Percentiles rank a stretch among this genome's conserved stretches.
Evolutionary conservation across 2,329 filamentous ascomycete genomes (phyloP).

Genomic region (Ophiostoma triangulosporum): DNA sequence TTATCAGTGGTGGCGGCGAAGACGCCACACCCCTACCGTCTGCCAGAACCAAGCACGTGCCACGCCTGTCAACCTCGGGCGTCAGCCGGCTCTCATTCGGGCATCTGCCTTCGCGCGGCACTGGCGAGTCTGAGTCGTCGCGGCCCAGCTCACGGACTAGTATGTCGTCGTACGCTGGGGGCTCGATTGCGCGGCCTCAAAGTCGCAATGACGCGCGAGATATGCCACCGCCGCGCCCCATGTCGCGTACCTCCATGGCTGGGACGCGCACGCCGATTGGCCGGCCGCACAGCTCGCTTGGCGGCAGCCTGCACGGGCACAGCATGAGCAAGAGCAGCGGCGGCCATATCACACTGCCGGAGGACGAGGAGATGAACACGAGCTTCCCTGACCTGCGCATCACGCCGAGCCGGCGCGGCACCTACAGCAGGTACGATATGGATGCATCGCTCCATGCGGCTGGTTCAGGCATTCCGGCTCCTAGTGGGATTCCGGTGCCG

Average conservation of each 20-base stretch:
- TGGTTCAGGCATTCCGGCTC: constrained; percentile 21
- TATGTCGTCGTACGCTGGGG: constrained; percentile 35
- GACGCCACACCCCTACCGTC: constrained; percentile 33
- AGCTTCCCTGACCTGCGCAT: constrained; percentile 27
- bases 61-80: constrained; percentile 47
- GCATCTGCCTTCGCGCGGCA: constrained; percentile 38
- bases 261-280: constrained; percentile 52
- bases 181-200: constrained; percentile 30
- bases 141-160: constrained; percentile 65
- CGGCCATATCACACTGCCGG: constrained; percentile 24
- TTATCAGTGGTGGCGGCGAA: constrained; percentile 24
- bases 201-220: constrained; percentile 32
- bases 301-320: constrained; percentile 40
- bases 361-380: constrained; percentile 31
- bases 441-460: constrained; percentile 22
- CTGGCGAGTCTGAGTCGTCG: constrained; percentile 33
- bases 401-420: constrained; percentile 44
- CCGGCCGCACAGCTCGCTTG: constrained; percentile 58
- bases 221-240: constrained; percentile 42
- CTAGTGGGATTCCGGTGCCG: constrained; percentile 26
- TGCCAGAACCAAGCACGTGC: constrained; percentile 30
- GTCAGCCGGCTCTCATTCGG: constrained; percentile 52
- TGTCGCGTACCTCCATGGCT: constrained; percentile 49
- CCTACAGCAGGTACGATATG: constrained; percentile 35
- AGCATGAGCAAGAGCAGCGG: constrained; percentile 40